Base-by-base conservation (phyloP, 805 yeast genomes). In the Cyberlindnera maritima region DNA sequence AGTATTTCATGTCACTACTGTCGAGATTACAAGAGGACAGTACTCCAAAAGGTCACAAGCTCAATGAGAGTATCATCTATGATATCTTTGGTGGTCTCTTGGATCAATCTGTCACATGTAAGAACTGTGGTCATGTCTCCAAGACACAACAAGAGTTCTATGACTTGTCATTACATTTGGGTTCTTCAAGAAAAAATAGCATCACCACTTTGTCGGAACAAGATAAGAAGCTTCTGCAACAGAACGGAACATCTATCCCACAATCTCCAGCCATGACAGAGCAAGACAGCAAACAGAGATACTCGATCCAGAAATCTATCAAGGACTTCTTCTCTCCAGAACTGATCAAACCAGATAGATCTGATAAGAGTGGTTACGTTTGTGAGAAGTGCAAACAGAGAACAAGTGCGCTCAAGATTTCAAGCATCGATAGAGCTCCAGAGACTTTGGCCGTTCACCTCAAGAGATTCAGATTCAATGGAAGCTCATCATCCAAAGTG, bases 31-130 rank as follows among this genome's bases (percentile, higher is more conserved):
- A 91, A 67, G 97, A 91, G 62, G 97, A 91, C 62, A 77, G 88
- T 12, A 89, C 94, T 1, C 98, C 98, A 32, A 84, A 79, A 61
- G 97, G 96, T n/a, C 76, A 71, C 39, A 91, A 91, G 62, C 71
- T 91, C 59, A 86, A 85, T 54, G 76, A 83, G 54, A 85, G 95
- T 46, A 82, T 92, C 31, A 72, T 94, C 15, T 90, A 92, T 66
- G 97, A 92, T 61, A 88, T 94, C 19, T 94, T 94, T 69, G 99
- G 97, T 29, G 99, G 99, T 2, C 67, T 88, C 36, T 69, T 92
- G 46, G 79, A 83, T 57, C 99, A 94, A 69, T 76, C 80, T 34
- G 96, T 94, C 17, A 82, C 87, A 0, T 94, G 99, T 69, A 77
- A 78, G 53, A 77, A 72, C 44, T 94, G 99, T 69, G 80, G 83